Evolutionary conservation across 371 early-diverging fungal genomes (phyloP), one percentile per base, ranked within the genome.

Genomic region (Apophysomyces ossiformis): DNA sequence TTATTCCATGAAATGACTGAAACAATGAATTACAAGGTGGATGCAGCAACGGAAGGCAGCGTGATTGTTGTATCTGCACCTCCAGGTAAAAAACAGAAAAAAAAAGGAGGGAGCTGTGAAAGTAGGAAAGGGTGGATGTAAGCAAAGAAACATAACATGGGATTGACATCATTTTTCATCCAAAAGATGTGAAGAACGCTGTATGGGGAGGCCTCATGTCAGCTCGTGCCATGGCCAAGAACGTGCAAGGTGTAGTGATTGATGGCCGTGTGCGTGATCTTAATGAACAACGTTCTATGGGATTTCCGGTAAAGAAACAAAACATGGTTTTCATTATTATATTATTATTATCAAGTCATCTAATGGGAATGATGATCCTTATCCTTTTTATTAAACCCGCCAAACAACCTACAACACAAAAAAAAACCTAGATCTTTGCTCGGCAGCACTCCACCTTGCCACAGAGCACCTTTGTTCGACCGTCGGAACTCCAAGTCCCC

Each of bases 181-280:
- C 32, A 36, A n/a, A 67, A 82, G 83, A 69, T 56, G 77, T 78
- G 36, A 82, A 84, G 57, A 92, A 93, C 67, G 95, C 93, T 9
- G 88, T 90, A 18, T 93, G 91, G 89, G 95, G 95, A 15, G 93
- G 93, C 5, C 78, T 93, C 26, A 89, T 93, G 90, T 85, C 89
- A 0, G 89, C 93, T 11, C 81, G 95, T 66, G 94, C 93, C 0
- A 82, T 82, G 60, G 67, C 69, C 9, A 77, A 81, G 57, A 87
- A 88, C 8, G 87, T 81, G 3, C 73, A 76, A 35, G 95, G 90
- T 1, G 90, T 89, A 4, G 85, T 95, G 1, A 84, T 93, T 26
- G 91, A 92, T 70, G 95, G 93, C 2, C 82, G 90, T 4, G 78
- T 90, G 26, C 82, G 95, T 12, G 95, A 94, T 73, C 65, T 91